phyloP scores from a whole-genome alignment of 1,284 basidiomycete species.

The Pholiota adiposa region DNA sequence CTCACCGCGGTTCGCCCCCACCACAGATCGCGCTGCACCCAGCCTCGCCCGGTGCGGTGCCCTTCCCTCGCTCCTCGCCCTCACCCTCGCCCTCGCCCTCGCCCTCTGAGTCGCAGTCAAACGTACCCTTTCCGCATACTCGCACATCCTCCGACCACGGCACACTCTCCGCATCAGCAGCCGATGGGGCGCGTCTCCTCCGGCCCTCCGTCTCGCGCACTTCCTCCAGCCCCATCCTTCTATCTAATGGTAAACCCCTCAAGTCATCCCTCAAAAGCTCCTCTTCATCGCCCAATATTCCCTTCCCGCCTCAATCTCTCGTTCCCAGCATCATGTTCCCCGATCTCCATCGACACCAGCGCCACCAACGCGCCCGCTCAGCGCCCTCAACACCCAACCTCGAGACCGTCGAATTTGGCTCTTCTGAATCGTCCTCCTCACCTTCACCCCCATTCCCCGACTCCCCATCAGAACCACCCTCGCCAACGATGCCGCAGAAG shows the following conservation, averaged over 20 bases:
- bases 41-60: constrained; percentile 9
- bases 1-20: neutral
- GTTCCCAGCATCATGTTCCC: constrained; percentile 29
- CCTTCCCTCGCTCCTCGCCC: constrained; percentile 27
- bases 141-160: neutral
- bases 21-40: neutral
- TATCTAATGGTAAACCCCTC: constrained; percentile 89
- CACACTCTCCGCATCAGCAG: neutral
- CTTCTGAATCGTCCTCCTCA: constrained; percentile 30
- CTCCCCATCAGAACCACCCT: too few relatives aligned
- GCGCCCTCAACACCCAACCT: constrained; percentile 71
- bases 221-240: constrained; percentile 50
- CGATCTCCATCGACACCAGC: constrained; percentile 15
- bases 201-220: constrained; percentile 35
- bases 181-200: constrained; percentile 13
- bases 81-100: constrained; percentile 10
- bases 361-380: constrained; percentile 50
- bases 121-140: neutral
- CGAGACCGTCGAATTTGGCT: constrained; percentile 15
- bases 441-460: constrained; percentile 32
- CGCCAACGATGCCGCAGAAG: constrained; percentile 58
- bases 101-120: neutral
- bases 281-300: constrained; percentile 59
- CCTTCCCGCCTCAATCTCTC: constrained; percentile 33
- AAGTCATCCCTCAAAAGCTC: constrained; percentile 84